Evolutionary conservation across 371 early-diverging fungal genomes (phyloP).

Genomic region (Nematocida displodere): DNA sequence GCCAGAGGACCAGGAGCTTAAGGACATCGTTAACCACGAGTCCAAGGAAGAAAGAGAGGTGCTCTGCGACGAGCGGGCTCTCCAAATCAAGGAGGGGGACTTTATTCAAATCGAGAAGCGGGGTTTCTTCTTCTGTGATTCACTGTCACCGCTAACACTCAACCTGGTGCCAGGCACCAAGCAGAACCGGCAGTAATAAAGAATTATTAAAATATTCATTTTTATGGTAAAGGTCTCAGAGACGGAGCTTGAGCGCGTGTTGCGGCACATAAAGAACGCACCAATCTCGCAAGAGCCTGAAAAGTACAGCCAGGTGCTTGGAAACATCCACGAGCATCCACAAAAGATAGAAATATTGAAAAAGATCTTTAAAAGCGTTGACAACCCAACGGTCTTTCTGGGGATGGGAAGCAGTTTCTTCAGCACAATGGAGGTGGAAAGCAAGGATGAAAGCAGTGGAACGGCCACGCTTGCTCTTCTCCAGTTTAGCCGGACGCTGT

Average conservation of each 20-base stretch:
- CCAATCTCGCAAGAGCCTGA: slow-evolving; percentile 35
- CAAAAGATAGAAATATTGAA: slow-evolving; percentile 22
- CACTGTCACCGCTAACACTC: slow-evolving; percentile 25
- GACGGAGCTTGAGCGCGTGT: slow-evolving; percentile 24
- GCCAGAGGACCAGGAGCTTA: slow-evolving; percentile 62
- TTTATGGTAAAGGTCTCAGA: slow-evolving; percentile 19
- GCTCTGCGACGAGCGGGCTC: slow-evolving; percentile 50
- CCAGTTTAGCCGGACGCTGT: slow-evolving; percentile 20
- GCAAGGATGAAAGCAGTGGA: background rate
- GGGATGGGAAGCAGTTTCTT: slow-evolving; percentile 19
- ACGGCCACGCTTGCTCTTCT: background rate
- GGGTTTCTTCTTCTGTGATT: slow-evolving; percentile 72
- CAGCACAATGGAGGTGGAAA: background rate
- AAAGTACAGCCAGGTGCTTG: slow-evolving; percentile 25
- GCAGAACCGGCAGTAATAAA: slow-evolving; percentile 58
- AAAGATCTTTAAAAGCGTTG: slow-evolving; percentile 15
- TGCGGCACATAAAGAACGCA: background rate
- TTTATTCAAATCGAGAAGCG: slow-evolving; percentile 94
- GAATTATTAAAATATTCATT: background rate
- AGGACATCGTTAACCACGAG: slow-evolving; percentile 76
- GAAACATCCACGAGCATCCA: background rate
- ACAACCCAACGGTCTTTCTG: slow-evolving; percentile 41
- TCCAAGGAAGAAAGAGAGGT: slow-evolving; percentile 72
- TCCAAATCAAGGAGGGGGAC: slow-evolving; percentile 66
- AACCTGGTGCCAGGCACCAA: slow-evolving; percentile 65